Conservation (phyloP, 352 stramenopile genomes). For the Pythium guiyangense region DNA sequence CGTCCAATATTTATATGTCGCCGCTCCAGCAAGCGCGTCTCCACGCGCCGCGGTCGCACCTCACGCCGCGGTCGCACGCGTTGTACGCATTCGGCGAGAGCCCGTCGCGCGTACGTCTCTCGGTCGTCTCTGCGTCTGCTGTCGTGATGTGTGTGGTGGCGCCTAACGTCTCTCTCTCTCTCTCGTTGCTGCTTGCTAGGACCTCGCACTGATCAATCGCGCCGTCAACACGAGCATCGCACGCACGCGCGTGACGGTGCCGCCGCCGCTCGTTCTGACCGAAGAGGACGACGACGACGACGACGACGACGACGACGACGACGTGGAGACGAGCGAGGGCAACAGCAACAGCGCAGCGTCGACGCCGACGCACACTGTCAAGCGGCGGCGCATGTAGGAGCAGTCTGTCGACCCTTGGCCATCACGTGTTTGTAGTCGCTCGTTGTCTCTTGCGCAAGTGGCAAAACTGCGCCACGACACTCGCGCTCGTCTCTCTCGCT, state of each 20-base stretch:
- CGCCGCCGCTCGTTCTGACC: slow-evolving; percentile 8
- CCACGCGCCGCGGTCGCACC: slow-evolving; percentile 66
- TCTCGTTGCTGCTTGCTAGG: too few species aligned
- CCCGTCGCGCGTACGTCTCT: slow-evolving; percentile 55
- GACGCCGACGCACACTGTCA: slow-evolving; percentile 16
- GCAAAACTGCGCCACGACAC: too few species aligned
- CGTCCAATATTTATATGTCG: slow-evolving; percentile 86
- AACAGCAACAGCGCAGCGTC: slow-evolving; percentile 22
- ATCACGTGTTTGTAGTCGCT: too few species aligned
- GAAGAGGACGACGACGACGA: slow-evolving; percentile 10
- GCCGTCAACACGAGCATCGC: slow-evolving; percentile 48
- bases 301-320: slow-evolving; percentile 13
- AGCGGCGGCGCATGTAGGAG: slow-evolving; percentile 13
- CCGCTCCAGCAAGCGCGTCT: slow-evolving; percentile 73
- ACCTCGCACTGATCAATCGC: slow-evolving; percentile 71
- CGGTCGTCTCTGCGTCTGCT: too few species aligned
- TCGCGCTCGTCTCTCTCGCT: too few species aligned
- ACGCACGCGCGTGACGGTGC: slow-evolving; percentile 13
- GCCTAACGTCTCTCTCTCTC: slow-evolving; percentile 1
- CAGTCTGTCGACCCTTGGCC: too few species aligned
- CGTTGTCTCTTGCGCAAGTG: too few species aligned
- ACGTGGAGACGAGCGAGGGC: slow-evolving; percentile 19
- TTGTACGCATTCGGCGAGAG: slow-evolving; percentile 87
- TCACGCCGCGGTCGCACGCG: slow-evolving; percentile 65
- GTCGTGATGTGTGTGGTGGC: too few species aligned